Evolutionary conservation across 495 filamentous ascomycete genomes (phyloP), one percentile per base, ranked within the genome.

Genomic region (Penicillium atrosanguineum): DNA sequence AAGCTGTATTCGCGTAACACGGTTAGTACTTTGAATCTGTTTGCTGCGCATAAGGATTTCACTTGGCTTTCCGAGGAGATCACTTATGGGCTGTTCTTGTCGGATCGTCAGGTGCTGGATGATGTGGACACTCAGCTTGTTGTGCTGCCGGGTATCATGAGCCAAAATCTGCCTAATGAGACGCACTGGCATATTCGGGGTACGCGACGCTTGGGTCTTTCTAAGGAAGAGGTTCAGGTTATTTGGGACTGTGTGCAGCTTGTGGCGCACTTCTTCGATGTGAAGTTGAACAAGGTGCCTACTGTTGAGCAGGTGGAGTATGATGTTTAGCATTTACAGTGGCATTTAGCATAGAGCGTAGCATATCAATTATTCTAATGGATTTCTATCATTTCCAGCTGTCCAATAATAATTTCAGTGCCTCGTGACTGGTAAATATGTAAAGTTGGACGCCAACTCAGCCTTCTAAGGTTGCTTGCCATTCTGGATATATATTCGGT

Each of bases 131-230:
- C 82, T 4, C 74, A 85, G 62, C 40, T 83, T 38, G 74, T 84
- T 21, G 77, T 82, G 6, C 59, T 82, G 41, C 68, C 80, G 1
- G 76, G 70, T 1, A 84, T 85, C 49, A 83, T 84, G 81, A 78
- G 77, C 26, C 81, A 84, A 70, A 81, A 81, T 60, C 56, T 83
- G 50, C 66, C 59, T 23, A 61, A 62, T 18, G 73, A 80, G 62
- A 83, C 79, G 0, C 69, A 73, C 28, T 85, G 81, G 81, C 82
- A 85, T 72, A 70, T 83, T 52, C 67, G 82, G 29, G 81, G 81
- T 0, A 70, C 70, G 12, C 65, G 80, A 40, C 64, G 82, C 46
- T 62, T 84, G 29, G 81, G 81, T 0, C 63, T 83, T 0, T 67
- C 72, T 6, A 64, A 63, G 59, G 69, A 78, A 44, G 80, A 85